phyloP scores from a whole-genome alignment of 164 flowering plant species.

The Brasenia schreberi region DNA sequence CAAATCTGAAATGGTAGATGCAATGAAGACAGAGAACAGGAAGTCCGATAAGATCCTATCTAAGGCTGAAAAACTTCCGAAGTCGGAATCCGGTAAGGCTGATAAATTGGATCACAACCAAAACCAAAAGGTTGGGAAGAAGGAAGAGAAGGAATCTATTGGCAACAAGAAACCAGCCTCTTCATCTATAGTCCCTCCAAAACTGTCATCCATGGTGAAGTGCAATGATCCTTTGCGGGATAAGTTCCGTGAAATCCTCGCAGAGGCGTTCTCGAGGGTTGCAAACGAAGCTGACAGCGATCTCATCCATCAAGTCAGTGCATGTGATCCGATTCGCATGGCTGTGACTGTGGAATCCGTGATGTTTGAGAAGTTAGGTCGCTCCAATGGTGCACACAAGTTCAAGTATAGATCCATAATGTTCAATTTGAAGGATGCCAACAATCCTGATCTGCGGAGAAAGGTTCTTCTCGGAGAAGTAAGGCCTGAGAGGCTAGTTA shows the following conservation, averaged over 20 bases:
- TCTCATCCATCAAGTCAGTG: conserved; percentile 31
- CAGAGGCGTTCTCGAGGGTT: conserved; percentile 65
- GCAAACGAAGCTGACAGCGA: conserved; percentile 44
- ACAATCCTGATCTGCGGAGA: conserved; percentile 85
- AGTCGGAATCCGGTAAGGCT: conserved; percentile 10
- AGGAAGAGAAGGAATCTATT: conserved; percentile 23
- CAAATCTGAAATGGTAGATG: conserved; percentile 2
- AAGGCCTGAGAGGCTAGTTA: conserved; percentile 45
- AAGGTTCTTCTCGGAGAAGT: conserved; percentile 67
- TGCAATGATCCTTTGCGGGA: conserved; percentile 67
- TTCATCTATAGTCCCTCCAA: conserved; percentile 37
- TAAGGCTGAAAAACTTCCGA: conserved; percentile 15
- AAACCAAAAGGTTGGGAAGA: conserved; percentile 24
- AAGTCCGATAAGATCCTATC: conserved; percentile 21
- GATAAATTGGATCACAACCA: conserved; percentile 12
- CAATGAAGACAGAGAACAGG: conserved; percentile 13
- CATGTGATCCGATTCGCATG: conserved; percentile 60
- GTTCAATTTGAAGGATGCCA: conserved; percentile 75
- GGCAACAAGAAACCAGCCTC: conserved; percentile 13
- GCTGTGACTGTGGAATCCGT: conserved; percentile 73
- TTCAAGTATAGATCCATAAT: conserved; percentile 69
- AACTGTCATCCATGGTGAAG: conserved; percentile 46
- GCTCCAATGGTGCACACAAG: conserved; percentile 61
- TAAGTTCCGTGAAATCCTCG: conserved; percentile 61
- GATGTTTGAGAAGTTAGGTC: conserved; percentile 74